These are phyloP conservation scores for Cladophialophora exuberans DNA, from an alignment of 2,329 filamentous ascomycete genomes.

Conservation along the genomic window DNA sequence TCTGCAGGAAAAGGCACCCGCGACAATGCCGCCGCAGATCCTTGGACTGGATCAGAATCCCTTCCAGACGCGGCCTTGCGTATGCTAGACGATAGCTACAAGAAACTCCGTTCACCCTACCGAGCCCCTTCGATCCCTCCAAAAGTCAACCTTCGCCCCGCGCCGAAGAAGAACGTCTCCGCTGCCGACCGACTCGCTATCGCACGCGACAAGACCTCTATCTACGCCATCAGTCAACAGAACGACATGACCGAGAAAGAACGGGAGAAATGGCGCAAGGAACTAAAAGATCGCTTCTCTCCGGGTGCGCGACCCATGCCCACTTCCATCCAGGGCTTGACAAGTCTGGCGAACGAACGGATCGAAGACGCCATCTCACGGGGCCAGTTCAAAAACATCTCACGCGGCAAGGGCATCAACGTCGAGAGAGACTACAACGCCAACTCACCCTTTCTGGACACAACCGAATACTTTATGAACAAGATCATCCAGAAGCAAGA, in stretches of 20 bases:
- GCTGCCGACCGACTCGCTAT: constrained; percentile 57
- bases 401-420: constrained; percentile 73
- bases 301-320: constrained; percentile 74
- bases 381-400: constrained; percentile 86
- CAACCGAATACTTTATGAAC: constrained; percentile 97
- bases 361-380: constrained; percentile 93
- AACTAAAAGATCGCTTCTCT: constrained; percentile 80
- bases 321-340: constrained; percentile 74
- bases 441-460: constrained; percentile 88
- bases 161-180: constrained; percentile 47
- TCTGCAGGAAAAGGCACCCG: constrained; percentile 70
- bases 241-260: constrained; percentile 69
- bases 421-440: constrained; percentile 76
- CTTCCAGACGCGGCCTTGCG: constrained; percentile 76
- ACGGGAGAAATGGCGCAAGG: constrained; percentile 68
- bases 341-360: constrained; percentile 82
- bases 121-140: constrained; percentile 39
- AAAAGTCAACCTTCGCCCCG: constrained; percentile 51
- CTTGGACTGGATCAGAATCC: constrained; percentile 80
- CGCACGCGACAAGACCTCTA: constrained; percentile 61
- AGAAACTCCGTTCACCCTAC: constrained; percentile 54
- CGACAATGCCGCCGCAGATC: constrained; percentile 66
- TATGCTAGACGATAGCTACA: constrained; percentile 71
- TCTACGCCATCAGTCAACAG: constrained; percentile 58
- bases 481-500: constrained; percentile 97